Percentiles rank a stretch among this genome's conserved stretches.
Conservation (phyloP, 768 basidiomycete species). For the Psilocybe cubensis region DNA sequence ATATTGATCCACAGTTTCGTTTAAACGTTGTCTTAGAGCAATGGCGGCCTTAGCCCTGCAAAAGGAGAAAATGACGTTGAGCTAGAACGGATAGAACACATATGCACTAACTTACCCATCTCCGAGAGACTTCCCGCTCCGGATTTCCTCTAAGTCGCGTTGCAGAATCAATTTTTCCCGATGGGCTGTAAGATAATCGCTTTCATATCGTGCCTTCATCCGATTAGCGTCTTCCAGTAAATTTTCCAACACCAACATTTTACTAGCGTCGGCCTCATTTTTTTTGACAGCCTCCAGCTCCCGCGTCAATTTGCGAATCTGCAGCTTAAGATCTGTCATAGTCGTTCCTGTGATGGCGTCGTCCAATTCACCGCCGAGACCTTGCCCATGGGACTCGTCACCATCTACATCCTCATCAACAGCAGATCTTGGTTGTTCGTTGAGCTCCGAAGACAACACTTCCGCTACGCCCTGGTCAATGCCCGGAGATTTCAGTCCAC, state of each 20-base stretch:
- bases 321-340: slow-evolving; percentile 91
- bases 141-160: slow-evolving; percentile 85
- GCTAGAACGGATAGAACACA: slow-evolving; percentile 1
- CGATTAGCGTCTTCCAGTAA: slow-evolving; percentile 89
- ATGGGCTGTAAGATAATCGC: slow-evolving; percentile 84
- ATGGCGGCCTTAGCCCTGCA: slow-evolving; percentile 82
- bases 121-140: slow-evolving; percentile 81
- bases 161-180: slow-evolving; percentile 81
- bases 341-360: slow-evolving; percentile 83
- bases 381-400: slow-evolving; percentile 54
- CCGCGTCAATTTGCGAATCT: slow-evolving; percentile 78
- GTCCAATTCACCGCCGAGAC: slow-evolving; percentile 85
- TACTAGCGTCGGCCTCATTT: slow-evolving; percentile 77
- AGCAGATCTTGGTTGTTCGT: slow-evolving; percentile 24
- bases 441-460: slow-evolving; percentile 28
- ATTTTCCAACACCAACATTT: slow-evolving; percentile 86
- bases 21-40: slow-evolving; percentile 84
- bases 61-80: not conserved
- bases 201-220: slow-evolving; percentile 88
- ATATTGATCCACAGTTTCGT: slow-evolving; percentile 84
- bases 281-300: slow-evolving; percentile 78
- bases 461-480: slow-evolving; percentile 18
- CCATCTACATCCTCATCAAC: slow-evolving; percentile 53
- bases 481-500: slow-evolving; percentile 20
- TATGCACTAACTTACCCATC: slow-evolving; percentile 62